Evolutionary conservation across 352 stramenopile species (phyloP).

Genomic region (Phytophthora foliorum): DNA sequence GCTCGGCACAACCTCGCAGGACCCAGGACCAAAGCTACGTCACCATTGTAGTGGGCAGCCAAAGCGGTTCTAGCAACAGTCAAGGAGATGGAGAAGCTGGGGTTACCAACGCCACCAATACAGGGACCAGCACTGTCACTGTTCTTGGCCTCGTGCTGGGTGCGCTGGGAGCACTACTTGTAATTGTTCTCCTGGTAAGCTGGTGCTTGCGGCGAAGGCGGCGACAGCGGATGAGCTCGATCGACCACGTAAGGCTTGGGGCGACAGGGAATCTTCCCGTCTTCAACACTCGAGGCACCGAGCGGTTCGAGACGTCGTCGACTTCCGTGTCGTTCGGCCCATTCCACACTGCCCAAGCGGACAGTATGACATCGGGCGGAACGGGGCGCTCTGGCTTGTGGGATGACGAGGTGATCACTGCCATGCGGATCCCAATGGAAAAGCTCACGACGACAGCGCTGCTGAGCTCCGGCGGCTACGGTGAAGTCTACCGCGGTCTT

Average conservation of each 20-base stretch:
- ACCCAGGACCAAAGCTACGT: constrained; percentile 7
- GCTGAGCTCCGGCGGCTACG: constrained; percentile 57
- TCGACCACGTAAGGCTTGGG: constrained; percentile 18
- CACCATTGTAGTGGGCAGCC: background rate
- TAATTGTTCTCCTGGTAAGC: constrained; percentile 14
- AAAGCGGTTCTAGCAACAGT: constrained; percentile 13
- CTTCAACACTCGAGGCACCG: constrained; percentile 35
- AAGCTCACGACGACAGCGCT: constrained; percentile 48
- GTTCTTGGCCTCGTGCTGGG: constrained; percentile 23
- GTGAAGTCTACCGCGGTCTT: constrained; percentile 54
- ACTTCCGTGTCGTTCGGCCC: constrained; percentile 25
- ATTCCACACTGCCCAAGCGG: constrained; percentile 19
- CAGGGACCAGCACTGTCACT: constrained; percentile 11
- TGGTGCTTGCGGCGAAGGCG: constrained; percentile 24
- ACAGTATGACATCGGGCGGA: background rate
- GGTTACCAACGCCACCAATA: background rate
- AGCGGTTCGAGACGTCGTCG: constrained; percentile 38
- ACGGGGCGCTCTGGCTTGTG: constrained; percentile 29
- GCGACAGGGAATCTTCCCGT: constrained; percentile 29
- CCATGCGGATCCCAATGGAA: constrained; percentile 57
- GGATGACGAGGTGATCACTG: constrained; percentile 44
- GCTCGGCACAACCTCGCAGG: background rate
- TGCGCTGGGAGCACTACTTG: constrained; percentile 11
- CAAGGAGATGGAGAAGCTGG: constrained; percentile 14
- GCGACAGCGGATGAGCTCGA: constrained; percentile 14